Conservation (phyloP, 768 basidiomycete genomes). For the Boletus edulis region DNA sequence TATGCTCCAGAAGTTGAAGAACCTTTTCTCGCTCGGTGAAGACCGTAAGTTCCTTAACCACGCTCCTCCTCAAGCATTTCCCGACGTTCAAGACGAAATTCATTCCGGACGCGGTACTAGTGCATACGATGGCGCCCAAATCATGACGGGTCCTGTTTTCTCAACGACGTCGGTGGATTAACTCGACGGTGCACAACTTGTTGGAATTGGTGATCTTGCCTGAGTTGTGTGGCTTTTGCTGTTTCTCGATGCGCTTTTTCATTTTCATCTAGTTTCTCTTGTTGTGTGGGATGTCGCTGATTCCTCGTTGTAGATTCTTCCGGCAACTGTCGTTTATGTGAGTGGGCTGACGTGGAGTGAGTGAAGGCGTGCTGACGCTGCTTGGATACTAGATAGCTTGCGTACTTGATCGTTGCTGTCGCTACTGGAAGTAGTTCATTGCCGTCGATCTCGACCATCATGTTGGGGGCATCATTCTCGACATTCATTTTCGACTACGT, state of each 20-base stretch:
- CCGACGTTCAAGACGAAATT: slow-evolving; percentile 96
- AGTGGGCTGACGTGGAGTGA: slow-evolving; percentile 28
- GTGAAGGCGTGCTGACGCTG: slow-evolving; percentile 7
- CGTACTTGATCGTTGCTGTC: slow-evolving; percentile 84
- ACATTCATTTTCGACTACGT: too few relatives aligned
- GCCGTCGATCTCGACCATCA: slow-evolving; percentile 83
- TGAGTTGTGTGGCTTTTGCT: slow-evolving; percentile 92
- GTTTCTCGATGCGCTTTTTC: slow-evolving; percentile 95
- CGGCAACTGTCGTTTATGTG: slow-evolving; percentile 89
- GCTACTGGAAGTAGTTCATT: slow-evolving; percentile 66
- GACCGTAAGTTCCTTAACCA: slow-evolving; percentile 96
- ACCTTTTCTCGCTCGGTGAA: slow-evolving; percentile 90
- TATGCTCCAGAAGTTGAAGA: too few relatives aligned
- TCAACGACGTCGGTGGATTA: slow-evolving; percentile 95
- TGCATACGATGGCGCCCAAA: slow-evolving; percentile 90
- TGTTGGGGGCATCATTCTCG: slow-evolving; percentile 88
- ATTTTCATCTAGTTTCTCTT: slow-evolving; percentile 70
- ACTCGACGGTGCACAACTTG: slow-evolving; percentile 93
- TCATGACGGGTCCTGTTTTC: slow-evolving; percentile 86
- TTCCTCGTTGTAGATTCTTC: slow-evolving; percentile 57
- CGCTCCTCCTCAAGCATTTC: slow-evolving; percentile 92
- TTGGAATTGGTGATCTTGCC: slow-evolving; percentile 85
- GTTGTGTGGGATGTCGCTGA: neutral
- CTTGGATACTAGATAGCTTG: slow-evolving; percentile 55
- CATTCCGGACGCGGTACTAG: slow-evolving; percentile 81